Percentiles rank a stretch among this genome's conserved stretches.
These are phyloP conservation scores for Wilcoxina mikolae DNA, from an alignment of 495 filamentous ascomycete species.

Conservation along the genomic window DNA sequence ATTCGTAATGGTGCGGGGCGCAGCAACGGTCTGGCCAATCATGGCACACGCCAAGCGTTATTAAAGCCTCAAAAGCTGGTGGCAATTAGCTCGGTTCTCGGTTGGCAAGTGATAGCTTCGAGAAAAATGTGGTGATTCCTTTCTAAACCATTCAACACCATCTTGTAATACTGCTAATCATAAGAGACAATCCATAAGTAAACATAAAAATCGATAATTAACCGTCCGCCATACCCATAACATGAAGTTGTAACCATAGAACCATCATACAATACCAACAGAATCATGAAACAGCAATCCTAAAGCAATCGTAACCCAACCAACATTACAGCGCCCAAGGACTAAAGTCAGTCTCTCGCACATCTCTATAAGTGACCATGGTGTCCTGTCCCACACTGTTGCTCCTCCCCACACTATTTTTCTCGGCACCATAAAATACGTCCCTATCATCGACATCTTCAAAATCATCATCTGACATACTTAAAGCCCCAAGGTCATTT, in stretches of 20 bases:
- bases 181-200: too few species aligned
- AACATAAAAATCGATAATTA: too few species aligned
- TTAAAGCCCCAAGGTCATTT: neutral
- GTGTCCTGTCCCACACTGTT: slow-evolving; percentile 7
- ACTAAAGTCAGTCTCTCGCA: slow-evolving; percentile 26
- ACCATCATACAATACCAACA: too few species aligned
- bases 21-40: neutral
- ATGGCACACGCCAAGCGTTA: neutral
- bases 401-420: neutral
- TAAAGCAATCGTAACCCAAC: neutral
- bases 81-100: too few species aligned
- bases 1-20: neutral
- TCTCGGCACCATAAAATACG: neutral
- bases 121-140: too few species aligned
- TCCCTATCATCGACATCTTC: slow-evolving; percentile 1
- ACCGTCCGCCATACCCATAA: too few species aligned
- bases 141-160: too few species aligned
- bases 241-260: too few species aligned
- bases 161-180: too few species aligned
- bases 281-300: neutral
- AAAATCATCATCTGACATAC: slow-evolving; percentile 10
- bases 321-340: slow-evolving; percentile 21
- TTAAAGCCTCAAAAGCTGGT: neutral
- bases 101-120: too few species aligned
- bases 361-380: slow-evolving; percentile 20